Evolutionary conservation across 306 rosid species (phyloP).

Genomic region (Boehmeria nivea): DNA sequence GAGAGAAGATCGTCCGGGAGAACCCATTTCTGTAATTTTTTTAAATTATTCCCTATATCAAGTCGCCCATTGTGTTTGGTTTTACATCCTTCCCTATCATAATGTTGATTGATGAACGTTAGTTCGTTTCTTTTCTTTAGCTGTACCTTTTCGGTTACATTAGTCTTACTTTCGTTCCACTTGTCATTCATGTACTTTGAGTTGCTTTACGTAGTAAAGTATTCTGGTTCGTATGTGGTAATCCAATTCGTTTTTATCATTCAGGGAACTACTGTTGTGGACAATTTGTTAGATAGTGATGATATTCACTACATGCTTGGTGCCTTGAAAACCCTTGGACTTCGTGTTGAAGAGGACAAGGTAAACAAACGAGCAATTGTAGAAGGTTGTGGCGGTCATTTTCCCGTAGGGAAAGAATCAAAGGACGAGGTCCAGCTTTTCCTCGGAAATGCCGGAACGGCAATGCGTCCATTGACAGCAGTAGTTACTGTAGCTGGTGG

Average conservation of each 20-base stretch:
- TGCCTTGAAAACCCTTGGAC: constrained; percentile 81
- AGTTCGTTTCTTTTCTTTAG: not conserved
- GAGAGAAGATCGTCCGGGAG: too few relatives aligned
- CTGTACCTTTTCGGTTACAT: not conserved
- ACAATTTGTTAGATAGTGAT: constrained; percentile 85
- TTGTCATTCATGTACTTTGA: not conserved
- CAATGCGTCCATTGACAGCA: constrained; percentile 98
- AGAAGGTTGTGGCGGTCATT: constrained; percentile 85
- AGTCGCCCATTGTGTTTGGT: too few relatives aligned
- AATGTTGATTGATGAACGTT: too few relatives aligned
- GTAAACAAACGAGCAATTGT: constrained; percentile 68
- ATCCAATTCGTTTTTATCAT: constrained; percentile 14
- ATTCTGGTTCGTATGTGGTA: not conserved
- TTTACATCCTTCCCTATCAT: too few relatives aligned
- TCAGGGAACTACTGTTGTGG: constrained; percentile 95
- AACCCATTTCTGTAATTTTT: too few relatives aligned
- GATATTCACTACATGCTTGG: constrained; percentile 94
- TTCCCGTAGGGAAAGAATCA: constrained; percentile 59
- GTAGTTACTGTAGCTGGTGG: constrained; percentile 97
- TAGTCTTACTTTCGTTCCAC: not conserved
- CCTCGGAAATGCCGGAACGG: constrained; percentile 99
- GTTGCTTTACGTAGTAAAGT: not conserved
- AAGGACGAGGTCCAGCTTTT: constrained; percentile 71
- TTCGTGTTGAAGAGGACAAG: constrained; percentile 71
- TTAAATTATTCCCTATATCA: too few relatives aligned